phyloP scores from a whole-genome alignment of 352 stramenopile genomes.

The Blastocystis sp. region DNA sequence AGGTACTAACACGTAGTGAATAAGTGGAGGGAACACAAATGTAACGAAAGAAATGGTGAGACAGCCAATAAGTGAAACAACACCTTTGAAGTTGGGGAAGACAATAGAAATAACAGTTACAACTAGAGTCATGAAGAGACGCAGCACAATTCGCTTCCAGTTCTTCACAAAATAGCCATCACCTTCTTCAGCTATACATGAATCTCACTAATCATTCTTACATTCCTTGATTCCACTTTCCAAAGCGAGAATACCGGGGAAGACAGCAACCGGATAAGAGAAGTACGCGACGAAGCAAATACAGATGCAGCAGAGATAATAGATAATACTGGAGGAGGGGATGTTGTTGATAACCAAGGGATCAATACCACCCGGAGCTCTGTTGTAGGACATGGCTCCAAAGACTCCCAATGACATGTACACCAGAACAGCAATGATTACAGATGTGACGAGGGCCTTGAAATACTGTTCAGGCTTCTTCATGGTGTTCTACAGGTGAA shows the following conservation, averaged over 20 bases:
- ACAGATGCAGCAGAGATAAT: constrained; percentile 27
- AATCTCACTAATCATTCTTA: not conserved
- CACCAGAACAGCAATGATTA: constrained; percentile 43
- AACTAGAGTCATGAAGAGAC: constrained; percentile 44
- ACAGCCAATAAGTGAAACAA: constrained; percentile 55
- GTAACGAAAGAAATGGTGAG: constrained; percentile 65
- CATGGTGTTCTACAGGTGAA: constrained; percentile 60
- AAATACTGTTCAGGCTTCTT: constrained; percentile 48
- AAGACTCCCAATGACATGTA: constrained; percentile 62
- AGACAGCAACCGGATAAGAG: constrained; percentile 66
- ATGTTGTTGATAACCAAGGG: constrained; percentile 56
- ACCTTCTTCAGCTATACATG: not conserved
- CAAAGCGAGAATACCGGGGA: constrained; percentile 51
- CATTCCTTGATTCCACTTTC: constrained; percentile 57
- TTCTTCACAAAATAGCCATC: constrained; percentile 54
- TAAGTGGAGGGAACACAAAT: constrained; percentile 65
- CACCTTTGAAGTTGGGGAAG: constrained; percentile 58
- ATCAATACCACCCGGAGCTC: constrained; percentile 31
- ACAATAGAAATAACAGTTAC: constrained; percentile 57
- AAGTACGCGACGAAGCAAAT: constrained; percentile 54
- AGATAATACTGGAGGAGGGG: not conserved
- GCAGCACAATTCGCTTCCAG: not conserved
- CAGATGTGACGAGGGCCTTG: constrained; percentile 35
- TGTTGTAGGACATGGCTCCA: constrained; percentile 37
- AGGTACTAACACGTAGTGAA: constrained; percentile 54